Evolutionary conservation across 2,329 filamentous ascomycete genomes (phyloP), one percentile per base, ranked within the genome.

Genomic region (Pseudogymnoascus sp.): DNA sequence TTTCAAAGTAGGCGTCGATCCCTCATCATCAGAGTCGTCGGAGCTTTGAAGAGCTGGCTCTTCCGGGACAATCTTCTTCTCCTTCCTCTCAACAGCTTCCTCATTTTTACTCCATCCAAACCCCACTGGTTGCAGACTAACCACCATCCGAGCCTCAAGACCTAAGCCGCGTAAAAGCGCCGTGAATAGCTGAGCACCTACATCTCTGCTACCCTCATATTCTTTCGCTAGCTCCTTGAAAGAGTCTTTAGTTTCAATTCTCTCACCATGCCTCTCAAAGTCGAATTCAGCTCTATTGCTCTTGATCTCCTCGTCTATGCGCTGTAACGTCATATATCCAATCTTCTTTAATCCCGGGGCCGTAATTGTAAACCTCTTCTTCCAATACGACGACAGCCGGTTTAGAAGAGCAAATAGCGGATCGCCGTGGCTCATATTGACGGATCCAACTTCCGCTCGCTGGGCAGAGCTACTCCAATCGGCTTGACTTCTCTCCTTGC

Each of bases 81-180:
- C 53, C 69, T 62, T 67, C 70, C 37, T 38, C 7, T 79, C 70
- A 11, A 85, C 84, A 4, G 89, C 90, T 61, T 95, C 90, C 75
- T 99, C 95, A 10, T 82, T 77, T 73, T 93, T 96, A 65, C 86
- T 96, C 87, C 91, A 97, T 1, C 92, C 92, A 74, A 96, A 96
- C 0, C 95, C 95, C 21, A 91, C 77, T 0, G 92, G 89, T 72
- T 97, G 95, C 42, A 99, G 73, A 71, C 86, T 97, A 8, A 88
- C 87, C 2, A 97, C 86, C 80, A 97, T 83, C 31, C 93, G 84
- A 10, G 91, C 85, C 70, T 97, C 91, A 2, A 97, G 78, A 0
- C 90, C 90, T 10, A 97, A 73, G 0, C 87, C 91, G 67, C 95
- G 82, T 21, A 97, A 74, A 6, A 99, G 77, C 2, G 91, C 90